These are phyloP conservation scores for Tremellales sp. DNA, from an alignment of 1,284 basidiomycete genomes.

Conservation along the genomic window DNA sequence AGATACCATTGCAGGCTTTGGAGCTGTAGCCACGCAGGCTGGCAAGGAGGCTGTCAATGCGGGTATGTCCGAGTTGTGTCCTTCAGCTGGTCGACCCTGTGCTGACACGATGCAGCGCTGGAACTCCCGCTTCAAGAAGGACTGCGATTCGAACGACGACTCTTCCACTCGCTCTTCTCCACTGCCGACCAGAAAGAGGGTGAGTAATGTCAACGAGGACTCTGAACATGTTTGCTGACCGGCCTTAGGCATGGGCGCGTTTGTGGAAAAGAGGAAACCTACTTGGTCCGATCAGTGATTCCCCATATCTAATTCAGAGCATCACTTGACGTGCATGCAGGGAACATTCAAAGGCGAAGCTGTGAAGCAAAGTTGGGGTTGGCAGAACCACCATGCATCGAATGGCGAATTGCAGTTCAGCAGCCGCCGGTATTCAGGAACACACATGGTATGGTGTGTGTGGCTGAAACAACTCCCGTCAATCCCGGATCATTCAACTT, in stretches of 20 bases:
- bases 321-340: not conserved
- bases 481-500: no score
- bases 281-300: slow-evolving; percentile 55
- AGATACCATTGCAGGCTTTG: slow-evolving; percentile 74
- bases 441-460: no score
- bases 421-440: no score
- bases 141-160: slow-evolving; percentile 76
- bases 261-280: slow-evolving; percentile 94
- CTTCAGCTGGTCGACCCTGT: not conserved
- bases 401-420: no score
- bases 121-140: slow-evolving; percentile 81
- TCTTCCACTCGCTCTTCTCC: slow-evolving; percentile 91
- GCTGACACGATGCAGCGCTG: slow-evolving; percentile 56
- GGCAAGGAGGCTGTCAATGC: slow-evolving; percentile 95
- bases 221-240: not conserved
- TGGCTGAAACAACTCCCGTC: no score
- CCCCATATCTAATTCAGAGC: not conserved
- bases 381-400: no score
- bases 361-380: no score
- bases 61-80: slow-evolving; percentile 54
- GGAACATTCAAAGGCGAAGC: not conserved
- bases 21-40: slow-evolving; percentile 78
- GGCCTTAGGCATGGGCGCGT: slow-evolving; percentile 64
- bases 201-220: slow-evolving; percentile 44
- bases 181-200: slow-evolving; percentile 98